Evolutionary conservation across 2,329 filamentous ascomycete species (phyloP), one percentile per base, ranked within the genome.

Genomic region (Teratosphaeria pseudoeucalypti): DNA sequence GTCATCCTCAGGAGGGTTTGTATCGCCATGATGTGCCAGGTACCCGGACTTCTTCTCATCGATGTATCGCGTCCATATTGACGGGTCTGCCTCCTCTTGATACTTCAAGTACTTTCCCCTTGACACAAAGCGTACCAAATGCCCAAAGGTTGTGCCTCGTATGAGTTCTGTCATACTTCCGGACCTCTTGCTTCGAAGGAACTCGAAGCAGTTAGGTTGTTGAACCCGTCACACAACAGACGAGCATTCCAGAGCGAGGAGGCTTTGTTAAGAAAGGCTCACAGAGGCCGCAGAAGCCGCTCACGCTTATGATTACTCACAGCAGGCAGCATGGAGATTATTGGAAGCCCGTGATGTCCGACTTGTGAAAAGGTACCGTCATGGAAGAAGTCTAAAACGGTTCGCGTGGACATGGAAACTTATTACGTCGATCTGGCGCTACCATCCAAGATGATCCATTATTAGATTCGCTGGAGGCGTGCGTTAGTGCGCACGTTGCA

Each of bases 41-140:
- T 78, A 73, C 11, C 69, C 74, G 2, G 79, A 81, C 62, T 80
- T 81, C 60, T 81, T 77, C 53, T 73, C 70, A 61, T 80, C 74
- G 59, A 82, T 68, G 60, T 77, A 82, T 63, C 73, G 72, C 59
- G 76, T 76, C 74, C 78, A 82, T 59, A 81, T 62, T 3, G 73
- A 72, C 0, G 76, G 72, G 62, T 83, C 76, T 55, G 66, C 69
- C 61, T 82, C 79, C 69, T 81, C 79, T 34, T 74, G 72, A 60
- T 79, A 81, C 59, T 74, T 66, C 34, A 80, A 71, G 39, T 75
- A 67, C 58, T 74, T 74, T 54, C 76, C 76, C 1, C 71, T 63
- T 3, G 77, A 76, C 16, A 77, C 58, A 39, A 72, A 74, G 19
- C 78, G 74, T n/a, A 80, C 61, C 16, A 77, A 26, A 65, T 79